Conservation (phyloP, 805 yeast genomes). For the Suhomyces prunicola region DNA sequence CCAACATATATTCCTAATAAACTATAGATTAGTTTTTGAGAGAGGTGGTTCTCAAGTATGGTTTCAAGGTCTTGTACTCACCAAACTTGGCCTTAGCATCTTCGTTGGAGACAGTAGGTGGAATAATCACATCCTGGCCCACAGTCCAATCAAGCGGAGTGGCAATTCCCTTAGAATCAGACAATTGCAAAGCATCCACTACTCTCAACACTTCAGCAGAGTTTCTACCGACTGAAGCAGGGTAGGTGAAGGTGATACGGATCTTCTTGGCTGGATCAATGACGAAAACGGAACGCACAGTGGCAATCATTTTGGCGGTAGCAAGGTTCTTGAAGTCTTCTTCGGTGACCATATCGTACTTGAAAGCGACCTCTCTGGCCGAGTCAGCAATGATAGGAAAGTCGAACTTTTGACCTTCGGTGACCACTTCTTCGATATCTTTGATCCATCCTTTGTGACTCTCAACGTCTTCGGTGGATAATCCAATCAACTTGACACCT, state of each 20-base stretch:
- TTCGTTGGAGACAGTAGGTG: slow-evolving; percentile 59
- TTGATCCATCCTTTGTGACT: slow-evolving; percentile 67
- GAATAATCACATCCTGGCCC: slow-evolving; percentile 72
- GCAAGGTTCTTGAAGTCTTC: slow-evolving; percentile 67
- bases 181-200: slow-evolving; percentile 64
- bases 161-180: slow-evolving; percentile 59
- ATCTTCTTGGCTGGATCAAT: slow-evolving; percentile 66
- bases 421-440: slow-evolving; percentile 65
- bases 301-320: slow-evolving; percentile 60
- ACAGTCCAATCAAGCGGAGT: slow-evolving; percentile 74
- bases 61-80: slow-evolving; percentile 57
- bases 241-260: slow-evolving; percentile 62
- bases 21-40: background rate
- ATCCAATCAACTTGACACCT: slow-evolving; percentile 63
- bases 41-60: slow-evolving; percentile 59
- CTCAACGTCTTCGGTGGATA: slow-evolving; percentile 60
- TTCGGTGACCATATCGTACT: slow-evolving; percentile 69
- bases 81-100: slow-evolving; percentile 62
- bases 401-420: slow-evolving; percentile 48
- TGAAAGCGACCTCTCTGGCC: slow-evolving; percentile 54
- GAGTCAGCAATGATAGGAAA: slow-evolving; percentile 74
- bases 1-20: background rate
- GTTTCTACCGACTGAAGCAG: slow-evolving; percentile 74
- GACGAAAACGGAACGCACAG: slow-evolving; percentile 69
- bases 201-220: slow-evolving; percentile 72